Base-by-base conservation (phyloP, 2,329 filamentous ascomycete genomes). In the Eurotiales sp. region DNA sequence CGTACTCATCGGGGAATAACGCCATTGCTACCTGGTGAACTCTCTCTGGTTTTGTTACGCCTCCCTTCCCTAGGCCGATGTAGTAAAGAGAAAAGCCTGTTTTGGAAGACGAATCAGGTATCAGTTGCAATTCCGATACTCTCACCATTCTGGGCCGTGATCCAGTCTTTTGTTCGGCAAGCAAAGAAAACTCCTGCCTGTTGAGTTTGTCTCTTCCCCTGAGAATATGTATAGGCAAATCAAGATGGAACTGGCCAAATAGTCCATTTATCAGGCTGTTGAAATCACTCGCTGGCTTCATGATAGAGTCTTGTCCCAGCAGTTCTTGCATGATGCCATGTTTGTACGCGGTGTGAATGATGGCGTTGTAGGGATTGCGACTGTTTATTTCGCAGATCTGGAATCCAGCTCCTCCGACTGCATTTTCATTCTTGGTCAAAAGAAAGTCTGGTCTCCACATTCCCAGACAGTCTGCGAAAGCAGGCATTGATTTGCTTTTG, bases 161-260 rank as follows among this genome's bases (percentile, higher is more conserved):
- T 40, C 37, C 37, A 40, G 37, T 40, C 30, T 40, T 36, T 40
- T 7, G 3, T 48, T 34, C 21, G 12, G 21, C 37, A 4, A 21
- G 15, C 15, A 21, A 17, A 21, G 15, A 17, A 14, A 23, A 48
- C 21, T 29, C 34, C n/a, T 22, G 1, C 32, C 17, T 37, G 34
- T 74, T 70, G 1, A 72, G 67, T 0, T 70, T 71, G 2, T 54
- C 19, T 74, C 72, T 15, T 60, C 56, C 3, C 65, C 70, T 44
- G 0, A 74, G 58, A 1, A 74, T 60, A 53, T 74, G 65, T 2
- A 74, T 41, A 0, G 66, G 68, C 12, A 58, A 39, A 0, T 53
- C 49, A 1, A 54, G 59, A 10, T 65, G 52, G 34, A 74, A 71
- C 0, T 72, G 59, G 17, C 42, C 23, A 12, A 66, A 61, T 0